Percentiles rank a stretch among this genome's conserved stretches.
phyloP scores from a whole-genome alignment of 2,329 filamentous ascomycete genomes.

The Bipolaris oryzae region DNA sequence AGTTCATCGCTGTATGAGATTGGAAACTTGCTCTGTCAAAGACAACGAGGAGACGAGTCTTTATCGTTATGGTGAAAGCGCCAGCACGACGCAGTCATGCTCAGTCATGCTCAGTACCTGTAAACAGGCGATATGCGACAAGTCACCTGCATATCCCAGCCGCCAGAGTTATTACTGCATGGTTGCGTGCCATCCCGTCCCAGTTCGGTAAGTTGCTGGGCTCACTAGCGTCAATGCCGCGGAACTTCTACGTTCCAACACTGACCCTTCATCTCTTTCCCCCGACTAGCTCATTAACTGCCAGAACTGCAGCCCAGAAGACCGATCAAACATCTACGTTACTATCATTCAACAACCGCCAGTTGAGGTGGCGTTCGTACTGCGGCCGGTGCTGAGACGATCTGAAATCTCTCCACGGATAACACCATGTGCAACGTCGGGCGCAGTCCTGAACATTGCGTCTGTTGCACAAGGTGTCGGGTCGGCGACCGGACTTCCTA shows the following conservation, averaged over 20 bases:
- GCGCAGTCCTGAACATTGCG: slow-evolving; percentile 15
- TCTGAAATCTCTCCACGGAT: slow-evolving; percentile 8
- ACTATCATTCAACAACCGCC: slow-evolving; percentile 18
- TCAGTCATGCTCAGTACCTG: neutral
- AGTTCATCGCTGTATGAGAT: neutral
- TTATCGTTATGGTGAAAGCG: neutral
- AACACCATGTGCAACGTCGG: slow-evolving; percentile 34
- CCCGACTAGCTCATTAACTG: neutral
- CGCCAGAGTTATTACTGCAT: neutral
- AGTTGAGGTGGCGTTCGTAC: slow-evolving; percentile 19
- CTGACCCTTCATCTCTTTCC: neutral
- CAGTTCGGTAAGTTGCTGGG: slow-evolving; percentile 10
- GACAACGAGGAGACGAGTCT: neutral
- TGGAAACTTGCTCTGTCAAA: neutral
- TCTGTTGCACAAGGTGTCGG: slow-evolving; percentile 7
- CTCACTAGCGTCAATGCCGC: slow-evolving; percentile 1
- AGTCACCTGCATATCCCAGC: slow-evolving; percentile 1
- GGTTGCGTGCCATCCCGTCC: slow-evolving; percentile 6
- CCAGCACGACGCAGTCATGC: neutral
- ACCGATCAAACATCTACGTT: slow-evolving; percentile 20
- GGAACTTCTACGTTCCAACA: slow-evolving; percentile 3
- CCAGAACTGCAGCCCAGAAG: slow-evolving; percentile 7
- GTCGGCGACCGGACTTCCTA: slow-evolving; percentile 7
- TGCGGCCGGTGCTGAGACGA: slow-evolving; percentile 31
- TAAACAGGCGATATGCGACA: neutral